Percentiles rank a stretch among this genome's conserved stretches.
phyloP scores from a whole-genome alignment of 2,329 filamentous ascomycete genomes.

The Drechslerella dactyloides region DNA sequence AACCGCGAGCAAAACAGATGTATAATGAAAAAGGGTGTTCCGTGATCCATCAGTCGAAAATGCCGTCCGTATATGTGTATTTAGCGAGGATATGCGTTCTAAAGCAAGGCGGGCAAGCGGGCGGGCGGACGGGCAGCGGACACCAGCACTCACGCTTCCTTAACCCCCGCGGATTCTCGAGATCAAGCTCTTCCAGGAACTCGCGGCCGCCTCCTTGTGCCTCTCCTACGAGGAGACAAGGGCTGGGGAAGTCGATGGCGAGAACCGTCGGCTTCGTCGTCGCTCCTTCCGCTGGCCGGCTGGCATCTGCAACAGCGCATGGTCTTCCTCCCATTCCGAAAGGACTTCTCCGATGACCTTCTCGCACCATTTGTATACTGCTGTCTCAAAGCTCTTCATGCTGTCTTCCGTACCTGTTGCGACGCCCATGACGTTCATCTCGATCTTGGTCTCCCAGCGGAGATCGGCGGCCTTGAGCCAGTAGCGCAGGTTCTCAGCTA shows the following conservation, averaged over 20 bases:
- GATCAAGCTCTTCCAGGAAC: constrained; percentile 28
- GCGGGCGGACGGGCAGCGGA: constrained; percentile 9
- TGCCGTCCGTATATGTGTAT: constrained; percentile 4
- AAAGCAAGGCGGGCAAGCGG: constrained; percentile 1
- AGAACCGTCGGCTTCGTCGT: constrained; percentile 45
- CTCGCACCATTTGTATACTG: constrained; percentile 81
- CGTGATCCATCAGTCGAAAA: constrained; percentile 34
- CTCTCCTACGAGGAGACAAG: constrained; percentile 14
- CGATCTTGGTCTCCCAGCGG: constrained; percentile 84
- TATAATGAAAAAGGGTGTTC: constrained; percentile 18
- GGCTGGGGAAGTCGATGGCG: constrained; percentile 28
- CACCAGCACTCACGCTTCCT: constrained; percentile 19
- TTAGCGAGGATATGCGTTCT: too few relatives aligned
- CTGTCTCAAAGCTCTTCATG: constrained; percentile 83
- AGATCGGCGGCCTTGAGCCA: constrained; percentile 97
- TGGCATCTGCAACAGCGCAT: constrained; percentile 58
- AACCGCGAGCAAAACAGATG: constrained; percentile 15
- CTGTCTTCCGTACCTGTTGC: constrained; percentile 74
- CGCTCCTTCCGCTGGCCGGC: constrained; percentile 56
- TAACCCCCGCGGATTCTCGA: constrained; percentile 8
- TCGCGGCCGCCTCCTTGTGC: constrained; percentile 12
- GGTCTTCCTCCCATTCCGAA: constrained; percentile 68
- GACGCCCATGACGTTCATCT: constrained; percentile 83
- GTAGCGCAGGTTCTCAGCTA: constrained; percentile 89
- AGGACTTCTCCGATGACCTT: constrained; percentile 83